phyloP scores from a whole-genome alignment of 352 stramenopile species.

The Blastocystis hominis region DNA sequence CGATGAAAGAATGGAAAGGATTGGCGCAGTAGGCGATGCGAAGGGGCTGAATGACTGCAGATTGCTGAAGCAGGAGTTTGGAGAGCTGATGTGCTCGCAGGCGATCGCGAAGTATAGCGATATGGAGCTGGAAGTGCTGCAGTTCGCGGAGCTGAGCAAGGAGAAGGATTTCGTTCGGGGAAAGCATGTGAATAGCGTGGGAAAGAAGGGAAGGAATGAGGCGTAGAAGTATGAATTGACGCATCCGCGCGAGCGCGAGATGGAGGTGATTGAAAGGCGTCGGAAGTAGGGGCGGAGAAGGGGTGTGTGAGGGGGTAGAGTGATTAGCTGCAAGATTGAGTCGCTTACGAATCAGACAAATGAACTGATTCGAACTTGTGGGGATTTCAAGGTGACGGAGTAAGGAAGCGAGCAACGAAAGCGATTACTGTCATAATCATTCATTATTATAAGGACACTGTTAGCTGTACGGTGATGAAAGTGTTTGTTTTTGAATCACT shows the following conservation, averaged over 20 bases:
- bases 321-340: background rate
- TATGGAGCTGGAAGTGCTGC: background rate
- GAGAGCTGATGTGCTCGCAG: background rate
- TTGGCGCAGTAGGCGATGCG: background rate
- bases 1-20: slow-evolving; percentile 9
- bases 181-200: slow-evolving; percentile 8
- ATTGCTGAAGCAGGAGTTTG: slow-evolving; percentile 12
- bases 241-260: background rate
- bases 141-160: slow-evolving; percentile 13
- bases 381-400: background rate
- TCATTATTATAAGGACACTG: too few species aligned
- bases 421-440: too few species aligned
- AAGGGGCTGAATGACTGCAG: background rate
- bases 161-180: slow-evolving; percentile 36
- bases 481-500: too few species aligned
- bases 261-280: background rate
- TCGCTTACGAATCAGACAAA: slow-evolving; percentile 11
- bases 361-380: background rate
- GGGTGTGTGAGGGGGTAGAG: background rate
- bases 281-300: background rate
- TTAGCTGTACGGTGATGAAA: too few species aligned
- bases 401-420: too few species aligned
- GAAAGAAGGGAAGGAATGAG: background rate
- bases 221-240: slow-evolving; percentile 7
- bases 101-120: background rate